A percentile compares a stretch with the other conserved stretches of the same genome.
Conservation (phyloP, 2,329 filamentous ascomycete genomes). For the Sporothrix pallida region DNA sequence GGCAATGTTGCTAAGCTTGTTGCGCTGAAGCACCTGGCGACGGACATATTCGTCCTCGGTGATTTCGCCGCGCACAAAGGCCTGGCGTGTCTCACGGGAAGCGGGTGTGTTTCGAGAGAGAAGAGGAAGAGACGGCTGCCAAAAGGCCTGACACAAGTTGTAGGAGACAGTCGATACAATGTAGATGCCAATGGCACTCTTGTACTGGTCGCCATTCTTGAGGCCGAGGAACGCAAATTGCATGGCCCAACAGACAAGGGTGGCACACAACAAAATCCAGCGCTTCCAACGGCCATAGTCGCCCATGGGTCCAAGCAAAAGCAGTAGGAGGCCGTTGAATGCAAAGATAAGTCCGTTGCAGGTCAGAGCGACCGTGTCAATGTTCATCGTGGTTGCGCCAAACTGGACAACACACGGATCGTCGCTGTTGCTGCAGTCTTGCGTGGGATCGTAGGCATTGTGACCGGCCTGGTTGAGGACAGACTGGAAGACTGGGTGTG, state of each 20-base stretch:
- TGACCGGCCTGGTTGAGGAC: background rate
- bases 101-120: background rate
- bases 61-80: background rate
- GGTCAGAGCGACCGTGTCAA: conserved; percentile 8
- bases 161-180: conserved; percentile 4
- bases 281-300: conserved; percentile 21
- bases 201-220: conserved; percentile 15
- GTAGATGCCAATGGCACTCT: conserved; percentile 2
- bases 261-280: background rate
- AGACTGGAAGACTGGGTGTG: background rate
- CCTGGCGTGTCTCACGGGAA: conserved; percentile 8
- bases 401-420: conserved; percentile 11
- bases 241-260: background rate
- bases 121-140: background rate
- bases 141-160: conserved; percentile 18
- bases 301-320: conserved; percentile 1
- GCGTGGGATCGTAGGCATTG: conserved; percentile 2
- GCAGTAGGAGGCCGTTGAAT: background rate
- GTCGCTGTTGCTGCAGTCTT: conserved; percentile 13
- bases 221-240: background rate
- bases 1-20: conserved; percentile 11
- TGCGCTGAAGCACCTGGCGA: conserved; percentile 5
- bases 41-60: background rate
- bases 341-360: conserved; percentile 18
- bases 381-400: conserved; percentile 1